Base-by-base conservation (phyloP, 1,284 basidiomycete genomes). In the Heterobasidion irregulare region DNA sequence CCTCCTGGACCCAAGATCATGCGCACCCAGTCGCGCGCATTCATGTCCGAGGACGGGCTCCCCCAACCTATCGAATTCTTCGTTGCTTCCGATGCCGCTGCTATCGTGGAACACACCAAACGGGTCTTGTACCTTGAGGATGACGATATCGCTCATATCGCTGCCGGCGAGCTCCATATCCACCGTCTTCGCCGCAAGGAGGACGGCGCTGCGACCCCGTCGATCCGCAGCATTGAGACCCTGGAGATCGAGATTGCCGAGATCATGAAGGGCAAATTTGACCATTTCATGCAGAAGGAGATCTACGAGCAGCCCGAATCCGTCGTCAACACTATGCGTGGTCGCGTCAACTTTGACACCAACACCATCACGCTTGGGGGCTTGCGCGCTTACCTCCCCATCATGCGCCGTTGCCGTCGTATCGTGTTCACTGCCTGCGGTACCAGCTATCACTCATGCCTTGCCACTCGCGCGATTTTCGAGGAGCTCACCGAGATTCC, bases 241-340 rank as follows among this genome's bases (percentile, higher is more conserved):
- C 86, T 99, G 66, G 97, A 99, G 75, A 89, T 99, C 66, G 97
- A 99, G 73, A 86, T 99, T 52, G 97, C 96, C 41, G 97, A 97
- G 66, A 99, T 99, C 77, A 99, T 99, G 97, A 99, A 99, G 83
- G 97, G 97, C 70, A 93, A 94, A 71, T 99, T 98, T 70, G 93
- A 96, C 70, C 95, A 97, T 73, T 99, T 99, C 74, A 99, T 99
- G 97, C 96, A 99, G 73, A 99, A 99, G 79, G 97, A 99, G 74
- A 99, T 99, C 68, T 99, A 97, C 80, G 97, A 99, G 72, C 97
- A 99, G 75, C 97, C 96, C 58, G 97, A 99, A 70, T 98, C 94
- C 50, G 97, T 99, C 63, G 94, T 99, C 74, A 99, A 99, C 83
- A 99, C 97, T 53, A 99, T 99, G 97, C 92, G 97, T 83, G 97